Conservation (phyloP, 106 monocot species). For the Dendrobium catenatum region DNA sequence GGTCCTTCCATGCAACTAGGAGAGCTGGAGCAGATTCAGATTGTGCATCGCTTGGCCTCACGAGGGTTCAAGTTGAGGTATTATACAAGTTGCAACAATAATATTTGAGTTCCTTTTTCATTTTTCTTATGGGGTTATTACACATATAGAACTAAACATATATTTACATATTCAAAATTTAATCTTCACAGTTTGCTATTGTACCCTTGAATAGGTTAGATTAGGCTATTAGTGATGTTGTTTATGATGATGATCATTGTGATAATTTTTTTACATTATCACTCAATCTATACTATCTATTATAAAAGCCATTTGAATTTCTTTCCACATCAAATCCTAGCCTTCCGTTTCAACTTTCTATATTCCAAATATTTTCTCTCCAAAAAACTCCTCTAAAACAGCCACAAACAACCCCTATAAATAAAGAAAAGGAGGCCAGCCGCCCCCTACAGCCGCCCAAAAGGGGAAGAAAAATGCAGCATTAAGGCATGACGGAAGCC, state of each 20-base stretch:
- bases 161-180: constrained; percentile 1
- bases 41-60: constrained; percentile 54
- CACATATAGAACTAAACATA: neutral
- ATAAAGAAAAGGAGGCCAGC: no score
- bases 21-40: constrained; percentile 27
- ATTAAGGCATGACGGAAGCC: no score
- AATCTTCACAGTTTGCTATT: neutral
- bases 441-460: no score
- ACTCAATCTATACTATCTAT: neutral
- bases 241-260: no score
- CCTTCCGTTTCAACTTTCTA: no score
- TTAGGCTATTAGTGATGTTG: neutral
- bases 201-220: neutral
- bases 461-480: no score
- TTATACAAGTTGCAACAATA: neutral
- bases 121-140: neutral
- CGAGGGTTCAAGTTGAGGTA: constrained; percentile 45
- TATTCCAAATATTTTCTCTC: no score
- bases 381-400: no score
- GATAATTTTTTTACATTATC: neutral
- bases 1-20: constrained; percentile 62
- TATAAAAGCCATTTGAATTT: no score
- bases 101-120: neutral
- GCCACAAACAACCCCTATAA: no score
- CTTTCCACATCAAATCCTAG: no score